A percentile compares a stretch with the other conserved stretches of the same genome.
These are phyloP conservation scores for Tubosaeta sp. DNA, from an alignment of 768 basidiomycete species.

Conservation along the genomic window DNA sequence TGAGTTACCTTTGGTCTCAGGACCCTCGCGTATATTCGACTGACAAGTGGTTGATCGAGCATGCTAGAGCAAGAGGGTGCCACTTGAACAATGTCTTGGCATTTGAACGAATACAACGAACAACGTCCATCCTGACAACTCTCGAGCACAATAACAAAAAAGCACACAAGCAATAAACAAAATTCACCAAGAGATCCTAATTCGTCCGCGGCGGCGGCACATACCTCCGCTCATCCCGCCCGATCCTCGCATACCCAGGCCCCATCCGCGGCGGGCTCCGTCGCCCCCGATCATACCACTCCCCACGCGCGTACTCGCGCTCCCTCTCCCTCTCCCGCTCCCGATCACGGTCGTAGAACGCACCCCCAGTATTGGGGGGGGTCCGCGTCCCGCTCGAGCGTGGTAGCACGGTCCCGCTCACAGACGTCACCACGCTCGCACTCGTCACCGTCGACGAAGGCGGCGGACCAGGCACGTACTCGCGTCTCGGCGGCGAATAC, in stretches of 20 bases:
- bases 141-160: not conserved
- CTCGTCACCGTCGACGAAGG: conserved; percentile 17
- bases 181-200: not conserved
- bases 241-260: not conserved
- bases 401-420: not conserved
- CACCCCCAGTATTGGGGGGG: conserved; percentile 25
- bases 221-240: not conserved
- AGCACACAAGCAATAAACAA: not conserved
- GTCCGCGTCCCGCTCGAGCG: conserved; percentile 17
- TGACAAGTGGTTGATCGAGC: too few species aligned
- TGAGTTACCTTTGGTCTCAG: too few species aligned
- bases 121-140: too few species aligned
- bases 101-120: too few species aligned
- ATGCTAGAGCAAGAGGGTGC: too few species aligned
- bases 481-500: conserved; percentile 32
- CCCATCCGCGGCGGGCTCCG: not conserved
- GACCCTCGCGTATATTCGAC: too few species aligned
- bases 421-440: not conserved
- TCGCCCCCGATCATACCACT: not conserved
- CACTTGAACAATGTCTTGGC: too few species aligned
- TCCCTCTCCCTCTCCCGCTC: conserved; percentile 7
- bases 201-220: not conserved
- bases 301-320: conserved; percentile 4
- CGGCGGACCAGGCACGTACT: conserved; percentile 21
- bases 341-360: conserved; percentile 31